A percentile compares a stretch with the other conserved stretches of the same genome.
Evolutionary conservation across 1,139 yeast genomes (phyloP).

Genomic region (Taphrina flavorubra): DNA sequence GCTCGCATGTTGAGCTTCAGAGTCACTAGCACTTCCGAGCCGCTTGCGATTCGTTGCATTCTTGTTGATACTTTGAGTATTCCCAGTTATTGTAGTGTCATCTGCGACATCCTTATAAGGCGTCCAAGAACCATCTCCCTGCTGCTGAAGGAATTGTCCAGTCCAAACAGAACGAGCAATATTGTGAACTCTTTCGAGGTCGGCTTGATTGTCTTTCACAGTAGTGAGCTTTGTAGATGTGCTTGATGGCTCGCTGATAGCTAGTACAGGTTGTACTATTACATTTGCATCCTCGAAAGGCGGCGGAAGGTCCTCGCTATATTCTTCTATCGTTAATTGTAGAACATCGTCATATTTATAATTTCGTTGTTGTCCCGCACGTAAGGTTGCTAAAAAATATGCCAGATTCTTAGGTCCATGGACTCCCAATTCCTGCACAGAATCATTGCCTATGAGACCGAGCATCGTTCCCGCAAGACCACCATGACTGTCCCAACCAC

Average conservation of each 20-base stretch:
- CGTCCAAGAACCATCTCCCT: conserved; percentile 18
- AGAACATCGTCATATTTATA: conserved; percentile 2
- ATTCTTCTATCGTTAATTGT: conserved; percentile 20
- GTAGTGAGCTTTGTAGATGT: neutral
- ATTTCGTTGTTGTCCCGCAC: conserved; percentile 33
- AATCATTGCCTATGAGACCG: conserved; percentile 5
- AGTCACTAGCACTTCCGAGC: neutral
- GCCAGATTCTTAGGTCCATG: conserved; percentile 38
- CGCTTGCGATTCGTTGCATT: neutral
- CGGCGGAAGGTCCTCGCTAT: neutral
- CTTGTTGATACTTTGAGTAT: neutral
- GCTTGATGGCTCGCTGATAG: neutral
- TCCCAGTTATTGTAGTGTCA: neutral
- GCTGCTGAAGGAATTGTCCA: conserved; percentile 12
- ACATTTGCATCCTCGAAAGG: conserved; percentile 26
- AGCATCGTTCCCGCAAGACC: conserved; percentile 38
- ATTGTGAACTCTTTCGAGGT: conserved; percentile 1
- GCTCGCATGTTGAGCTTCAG: neutral
- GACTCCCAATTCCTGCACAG: conserved; percentile 10
- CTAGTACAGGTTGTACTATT: conserved; percentile 16
- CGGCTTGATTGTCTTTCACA: neutral
- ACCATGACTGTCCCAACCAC: conserved; percentile 41
- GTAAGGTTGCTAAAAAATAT: conserved; percentile 29
- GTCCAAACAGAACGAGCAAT: conserved; percentile 36
- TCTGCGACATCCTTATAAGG: neutral